Evolutionary conservation across 495 filamentous ascomycete species (phyloP), one percentile per base, ranked within the genome.

Genomic region (Podospora tetraspora): DNA sequence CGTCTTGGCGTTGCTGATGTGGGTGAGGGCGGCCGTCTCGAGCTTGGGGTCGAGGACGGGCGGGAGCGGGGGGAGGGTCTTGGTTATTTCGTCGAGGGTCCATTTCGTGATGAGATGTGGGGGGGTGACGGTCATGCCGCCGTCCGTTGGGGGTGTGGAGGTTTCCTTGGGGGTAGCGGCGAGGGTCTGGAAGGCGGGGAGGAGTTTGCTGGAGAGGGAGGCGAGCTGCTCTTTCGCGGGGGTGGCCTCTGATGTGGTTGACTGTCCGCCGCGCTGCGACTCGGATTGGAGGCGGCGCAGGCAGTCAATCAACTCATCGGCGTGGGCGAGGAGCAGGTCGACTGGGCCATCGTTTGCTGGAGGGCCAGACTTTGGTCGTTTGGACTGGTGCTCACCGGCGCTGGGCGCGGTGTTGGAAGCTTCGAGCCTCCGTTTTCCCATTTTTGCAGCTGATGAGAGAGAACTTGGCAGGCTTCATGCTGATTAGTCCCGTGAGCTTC

Each of bases 1-100:
- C 3, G 27, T 27, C 65, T 23, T 71, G 59, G 19, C 70, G 68
- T 64, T 80, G 76, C 9, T 85, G 87, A 1, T 79, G 72, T 94
- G 91, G 8, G 86, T 92, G 73, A 94, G 89, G n/a, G 88, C 85
- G 29, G 86, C 83, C 12, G 78, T 83, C 68, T 86, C 82, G 19
- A 93, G 81, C 19, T 74, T 72, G 0, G 81, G 77, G 72, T 92
- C 83, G 3, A 79, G 65, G 68, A 93, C 84, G 9, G 77, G 71
- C 27, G 91, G 91, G 9, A 92, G 74, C 0, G 81, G 74, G 4
- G 90, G 90, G 9, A 84, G 67, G 30, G 66, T 61, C 61, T 63
- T 71, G 32, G 70, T 74, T 60, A 84, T 78, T 56, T 78, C 74
- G 59, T 79, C 71, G 13, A 75, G 67, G n/a, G 75, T 81, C 83